Evolutionary conservation across 805 yeast genomes (phyloP).

Genomic region (Teunomyces atbi): DNA sequence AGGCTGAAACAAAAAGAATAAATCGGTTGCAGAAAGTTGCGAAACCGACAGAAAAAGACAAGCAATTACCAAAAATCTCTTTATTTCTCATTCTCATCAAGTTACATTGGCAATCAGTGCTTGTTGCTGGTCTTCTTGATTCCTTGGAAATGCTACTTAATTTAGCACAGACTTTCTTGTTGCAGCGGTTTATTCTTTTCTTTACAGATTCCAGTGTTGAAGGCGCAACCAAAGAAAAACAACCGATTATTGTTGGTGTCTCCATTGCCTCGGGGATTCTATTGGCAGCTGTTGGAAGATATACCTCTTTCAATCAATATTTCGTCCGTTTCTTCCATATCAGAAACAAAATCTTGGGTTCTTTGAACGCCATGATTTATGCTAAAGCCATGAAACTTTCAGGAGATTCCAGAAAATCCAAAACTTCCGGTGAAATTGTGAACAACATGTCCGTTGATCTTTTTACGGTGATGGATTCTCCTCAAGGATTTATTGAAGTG

Average conservation of each 20-base stretch:
- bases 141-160: slow-evolving; percentile 18
- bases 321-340: slow-evolving; percentile 13
- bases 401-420: slow-evolving; percentile 55
- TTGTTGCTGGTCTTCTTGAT: background rate
- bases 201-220: slow-evolving; percentile 6
- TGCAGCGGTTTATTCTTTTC: slow-evolving; percentile 15
- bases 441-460: slow-evolving; percentile 80
- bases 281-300: slow-evolving; percentile 8
- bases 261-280: slow-evolving; percentile 13
- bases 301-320: slow-evolving; percentile 19
- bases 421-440: slow-evolving; percentile 76
- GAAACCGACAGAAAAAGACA: slow-evolving; percentile 5
- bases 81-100: slow-evolving; percentile 6
- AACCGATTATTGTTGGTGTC: slow-evolving; percentile 16
- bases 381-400: slow-evolving; percentile 70
- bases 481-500: slow-evolving; percentile 50
- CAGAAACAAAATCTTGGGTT: slow-evolving; percentile 34
- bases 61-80: slow-evolving; percentile 5
- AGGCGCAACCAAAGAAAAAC: slow-evolving; percentile 5
- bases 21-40: background rate
- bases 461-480: slow-evolving; percentile 56
- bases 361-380: slow-evolving; percentile 66
- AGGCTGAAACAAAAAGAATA: slow-evolving; percentile 4
- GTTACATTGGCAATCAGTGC: slow-evolving; percentile 2
- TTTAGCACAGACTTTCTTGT: slow-evolving; percentile 9